A percentile compares a stretch with the other conserved stretches of the same genome.
Evolutionary conservation across 2,329 filamentous ascomycete species (phyloP).

Genomic region (Aspergillus phoenicis): DNA sequence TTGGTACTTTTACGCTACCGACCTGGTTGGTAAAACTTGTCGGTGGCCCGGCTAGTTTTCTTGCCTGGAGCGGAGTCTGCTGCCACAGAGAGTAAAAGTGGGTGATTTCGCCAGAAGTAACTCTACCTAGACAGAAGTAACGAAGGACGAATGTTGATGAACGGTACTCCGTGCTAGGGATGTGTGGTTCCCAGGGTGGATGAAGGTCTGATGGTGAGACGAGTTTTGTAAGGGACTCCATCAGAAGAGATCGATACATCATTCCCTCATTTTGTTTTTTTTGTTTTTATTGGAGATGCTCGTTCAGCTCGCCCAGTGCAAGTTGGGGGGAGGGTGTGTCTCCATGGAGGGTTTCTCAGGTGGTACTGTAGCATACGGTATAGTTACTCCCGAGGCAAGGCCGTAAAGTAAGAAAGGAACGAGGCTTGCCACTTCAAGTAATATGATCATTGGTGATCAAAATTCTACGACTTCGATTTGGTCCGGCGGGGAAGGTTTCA

Average conservation of each 20-base stretch:
- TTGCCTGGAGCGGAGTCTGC: not conserved
- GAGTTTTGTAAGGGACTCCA: not conserved
- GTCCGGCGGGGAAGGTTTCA: not conserved
- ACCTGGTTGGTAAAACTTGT: too few species aligned
- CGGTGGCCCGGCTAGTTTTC: too few species aligned
- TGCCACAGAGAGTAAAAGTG: not conserved
- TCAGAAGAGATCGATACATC: not conserved
- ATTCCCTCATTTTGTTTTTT: not conserved
- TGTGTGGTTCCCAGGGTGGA: not conserved
- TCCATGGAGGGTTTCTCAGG: not conserved
- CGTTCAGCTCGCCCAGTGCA: not conserved
- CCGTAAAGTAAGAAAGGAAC: not conserved
- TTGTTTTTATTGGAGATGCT: not conserved
- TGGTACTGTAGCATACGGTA: not conserved
- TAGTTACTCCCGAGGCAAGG: not conserved
- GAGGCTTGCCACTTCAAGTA: not conserved
- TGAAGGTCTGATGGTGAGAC: conserved; percentile 1
- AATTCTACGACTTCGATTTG: not conserved
- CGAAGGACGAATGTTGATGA: not conserved
- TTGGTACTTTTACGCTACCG: not conserved
- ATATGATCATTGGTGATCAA: not conserved
- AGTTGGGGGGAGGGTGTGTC: not conserved
- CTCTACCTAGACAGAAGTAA: not conserved
- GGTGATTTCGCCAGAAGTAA: too few species aligned
- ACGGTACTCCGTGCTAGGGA: too few species aligned